phyloP scores from a whole-genome alignment of 2,329 filamentous ascomycete genomes.

The Podosphaera xanthii region DNA sequence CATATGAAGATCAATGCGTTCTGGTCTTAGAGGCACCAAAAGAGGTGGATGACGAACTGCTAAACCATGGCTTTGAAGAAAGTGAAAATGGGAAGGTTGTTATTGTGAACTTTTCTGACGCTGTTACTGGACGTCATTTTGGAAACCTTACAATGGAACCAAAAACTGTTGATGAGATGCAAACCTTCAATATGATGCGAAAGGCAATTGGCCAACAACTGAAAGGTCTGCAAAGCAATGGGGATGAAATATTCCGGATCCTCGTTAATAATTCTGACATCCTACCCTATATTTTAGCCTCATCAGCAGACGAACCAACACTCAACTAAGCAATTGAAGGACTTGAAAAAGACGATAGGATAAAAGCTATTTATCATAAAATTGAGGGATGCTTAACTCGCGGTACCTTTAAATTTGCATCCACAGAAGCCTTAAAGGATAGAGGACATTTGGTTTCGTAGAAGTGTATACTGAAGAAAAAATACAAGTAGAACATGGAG shows the following conservation, averaged over 20 bases:
- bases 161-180: neutral
- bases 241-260: neutral
- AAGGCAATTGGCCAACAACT: neutral
- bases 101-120: neutral
- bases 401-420: neutral
- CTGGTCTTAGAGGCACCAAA: neutral
- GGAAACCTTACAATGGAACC: neutral
- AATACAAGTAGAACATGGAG: neutral
- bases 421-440: neutral
- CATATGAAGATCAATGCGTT: neutral
- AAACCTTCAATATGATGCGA: neutral
- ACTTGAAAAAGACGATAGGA: neutral
- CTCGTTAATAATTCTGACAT: neutral
- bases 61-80: too few relatives aligned
- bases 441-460: neutral
- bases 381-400: neutral
- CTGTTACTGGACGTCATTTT: neutral
- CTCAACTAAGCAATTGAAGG: neutral
- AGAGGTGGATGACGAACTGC: neutral
- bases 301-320: neutral
- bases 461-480: neutral
- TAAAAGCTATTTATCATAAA: neutral
- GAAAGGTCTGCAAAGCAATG: neutral
- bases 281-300: neutral
- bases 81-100: neutral